Base-by-base conservation (phyloP, 768 basidiomycete genomes). In the Exsudoporus frostii region DNA sequence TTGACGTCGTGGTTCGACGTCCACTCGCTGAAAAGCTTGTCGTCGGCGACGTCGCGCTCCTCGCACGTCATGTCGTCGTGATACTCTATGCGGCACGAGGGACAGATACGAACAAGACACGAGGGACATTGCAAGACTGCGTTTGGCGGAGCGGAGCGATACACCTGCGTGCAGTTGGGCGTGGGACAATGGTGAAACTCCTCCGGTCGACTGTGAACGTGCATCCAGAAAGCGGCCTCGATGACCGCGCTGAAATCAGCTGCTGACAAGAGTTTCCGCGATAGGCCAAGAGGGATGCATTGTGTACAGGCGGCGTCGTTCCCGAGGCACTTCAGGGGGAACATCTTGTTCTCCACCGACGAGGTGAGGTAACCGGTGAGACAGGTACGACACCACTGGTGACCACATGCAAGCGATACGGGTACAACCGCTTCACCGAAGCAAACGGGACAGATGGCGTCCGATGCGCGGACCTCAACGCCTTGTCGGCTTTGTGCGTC, bases 131-230 rank as follows among this genome's bases (percentile, higher is more conserved):
- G 84, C 33, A 90, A 65, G 9, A 79, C 71, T 6, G 77, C 73
- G 20, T 79, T 79, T 11, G 65, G 67, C 1, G 78, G 71, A 0
- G 76, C 79, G 2, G 76, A 62, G 25, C 88, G 82, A 64, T 92
- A 92, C 7, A 90, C 76, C 60, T 90, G 85, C 0, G 74, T 73
- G 59, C 90, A 92, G 64, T 92, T 87, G 0, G 90, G 85, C 0
- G 88, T 85, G 0, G 90, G 90, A 68, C 90, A 92, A 59, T 82
- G 85, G 53, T 81, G 77, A 59, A 86, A 86, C 52, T 90, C 85
- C 8, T 76, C 69, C 0, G 86, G 75, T 34, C 78, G 79, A 2
- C 78, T 69, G 53, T 84, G 80, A 19, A 89, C 73, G 61, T 90
- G 75, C 0, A 78, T 66, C n/a, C 79, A 72, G 58, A 86, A 84